Percentiles rank a stretch among this genome's conserved stretches.
These are phyloP conservation scores for Thuidium tamariscinum DNA, from an alignment of 225 moss, liverwort and hornwort genomes.

Conservation along the genomic window DNA sequence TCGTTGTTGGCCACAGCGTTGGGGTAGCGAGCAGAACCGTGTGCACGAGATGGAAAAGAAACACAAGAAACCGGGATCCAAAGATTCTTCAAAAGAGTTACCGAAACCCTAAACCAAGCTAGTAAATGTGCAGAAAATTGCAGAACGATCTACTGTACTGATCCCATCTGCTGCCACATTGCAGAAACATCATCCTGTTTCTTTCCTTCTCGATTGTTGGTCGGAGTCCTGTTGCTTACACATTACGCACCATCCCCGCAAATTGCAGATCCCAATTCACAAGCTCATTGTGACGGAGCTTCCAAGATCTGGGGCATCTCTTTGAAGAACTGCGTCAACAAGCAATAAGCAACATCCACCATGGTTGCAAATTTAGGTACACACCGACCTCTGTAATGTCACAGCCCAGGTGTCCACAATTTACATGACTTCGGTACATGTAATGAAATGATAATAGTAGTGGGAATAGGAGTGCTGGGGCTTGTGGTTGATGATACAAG, in stretches of 20 bases:
- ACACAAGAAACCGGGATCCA: neutral
- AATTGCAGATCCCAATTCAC: neutral
- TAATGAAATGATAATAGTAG: neutral
- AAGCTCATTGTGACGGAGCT: neutral
- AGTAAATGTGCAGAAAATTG: neutral
- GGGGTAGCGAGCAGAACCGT: constrained; percentile 17
- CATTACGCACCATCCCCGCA: neutral
- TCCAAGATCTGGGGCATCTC: neutral
- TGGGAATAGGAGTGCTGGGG: no score
- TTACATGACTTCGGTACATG: neutral
- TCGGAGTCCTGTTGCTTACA: neutral
- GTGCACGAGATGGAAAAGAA: constrained; percentile 12
- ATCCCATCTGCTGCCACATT: neutral
- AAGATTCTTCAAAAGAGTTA: neutral
- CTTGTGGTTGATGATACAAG: neutral
- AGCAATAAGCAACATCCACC: neutral
- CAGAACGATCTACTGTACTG: neutral
- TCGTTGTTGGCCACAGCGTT: neutral
- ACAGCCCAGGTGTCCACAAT: neutral
- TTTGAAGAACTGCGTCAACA: neutral
- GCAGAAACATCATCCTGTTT: neutral
- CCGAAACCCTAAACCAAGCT: neutral
- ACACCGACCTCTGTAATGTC: neutral
- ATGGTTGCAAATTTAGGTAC: neutral
- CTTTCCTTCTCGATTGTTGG: neutral